A percentile compares a stretch with the other conserved stretches of the same genome.
Evolutionary conservation across 768 basidiomycete genomes (phyloP).

Genomic region (Pholiota molesta): DNA sequence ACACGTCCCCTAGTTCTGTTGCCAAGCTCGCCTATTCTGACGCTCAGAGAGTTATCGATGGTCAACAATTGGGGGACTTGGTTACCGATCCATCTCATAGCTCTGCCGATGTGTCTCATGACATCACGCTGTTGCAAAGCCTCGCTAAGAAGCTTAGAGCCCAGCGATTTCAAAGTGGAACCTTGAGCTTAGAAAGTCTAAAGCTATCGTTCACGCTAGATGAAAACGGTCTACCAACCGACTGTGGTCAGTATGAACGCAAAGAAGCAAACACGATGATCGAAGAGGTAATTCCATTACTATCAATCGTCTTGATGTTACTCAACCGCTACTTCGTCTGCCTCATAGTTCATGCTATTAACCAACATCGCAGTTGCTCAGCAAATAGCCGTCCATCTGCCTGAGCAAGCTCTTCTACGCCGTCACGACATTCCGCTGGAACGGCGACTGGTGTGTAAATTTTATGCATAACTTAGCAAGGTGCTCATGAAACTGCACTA

Average conservation of each 20-base stretch:
- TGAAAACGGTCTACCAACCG: constrained; percentile 75
- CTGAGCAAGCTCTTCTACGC: constrained; percentile 95
- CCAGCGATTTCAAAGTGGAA: constrained; percentile 79
- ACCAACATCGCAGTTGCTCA: constrained; percentile 91
- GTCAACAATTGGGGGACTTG: constrained; percentile 56
- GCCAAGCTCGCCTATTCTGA: constrained; percentile 84
- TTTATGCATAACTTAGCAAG: background rate
- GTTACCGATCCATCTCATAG: constrained; percentile 60
- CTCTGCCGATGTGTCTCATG: constrained; percentile 65
- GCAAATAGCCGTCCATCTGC: constrained; percentile 90
- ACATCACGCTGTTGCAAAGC: constrained; percentile 69
- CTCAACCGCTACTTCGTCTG: constrained; percentile 5
- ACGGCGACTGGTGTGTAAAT: constrained; percentile 73
- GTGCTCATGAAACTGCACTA: constrained; percentile 14
- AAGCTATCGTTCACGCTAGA: constrained; percentile 81
- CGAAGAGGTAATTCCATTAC: constrained; percentile 70
- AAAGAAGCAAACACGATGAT: constrained; percentile 80
- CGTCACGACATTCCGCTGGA: constrained; percentile 94
- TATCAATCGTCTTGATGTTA: background rate
- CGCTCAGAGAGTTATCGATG: constrained; percentile 83
- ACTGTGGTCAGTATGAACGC: constrained; percentile 68
- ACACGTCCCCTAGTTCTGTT: constrained; percentile 62
- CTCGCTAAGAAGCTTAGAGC: constrained; percentile 75
- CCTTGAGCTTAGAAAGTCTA: constrained; percentile 69
- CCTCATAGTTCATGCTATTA: constrained; percentile 85